Percentiles rank a stretch among this genome's conserved stretches.
These are phyloP conservation scores for Rhizopogon rudus DNA, from an alignment of 768 basidiomycete genomes.

Conservation along the genomic window DNA sequence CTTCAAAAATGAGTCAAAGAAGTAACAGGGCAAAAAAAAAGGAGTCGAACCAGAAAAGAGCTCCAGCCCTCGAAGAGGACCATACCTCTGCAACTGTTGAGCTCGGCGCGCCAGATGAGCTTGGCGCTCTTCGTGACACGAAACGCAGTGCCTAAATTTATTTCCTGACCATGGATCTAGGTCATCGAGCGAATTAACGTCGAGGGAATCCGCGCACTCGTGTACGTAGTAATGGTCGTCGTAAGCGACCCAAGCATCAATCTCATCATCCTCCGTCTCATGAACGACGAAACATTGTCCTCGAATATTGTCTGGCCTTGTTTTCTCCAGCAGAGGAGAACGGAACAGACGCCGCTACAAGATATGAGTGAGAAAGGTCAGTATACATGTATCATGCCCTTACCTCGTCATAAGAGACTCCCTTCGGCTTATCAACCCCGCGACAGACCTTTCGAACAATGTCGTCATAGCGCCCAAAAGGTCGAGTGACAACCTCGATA, in stretches of 20 bases:
- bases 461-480: constrained; percentile 45
- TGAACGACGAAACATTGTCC: constrained; percentile 51
- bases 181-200: constrained; percentile 15
- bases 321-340: constrained; percentile 23
- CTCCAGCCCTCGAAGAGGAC: constrained; percentile 55
- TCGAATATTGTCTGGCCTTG: constrained; percentile 37
- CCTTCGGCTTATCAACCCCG: constrained; percentile 7
- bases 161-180: constrained; percentile 20
- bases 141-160: constrained; percentile 32
- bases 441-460: constrained; percentile 20
- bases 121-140: constrained; percentile 34
- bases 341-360: constrained; percentile 36
- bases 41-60: constrained; percentile 56
- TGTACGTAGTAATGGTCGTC: constrained; percentile 59
- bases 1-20: constrained; percentile 27
- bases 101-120: constrained; percentile 23
- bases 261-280: constrained; percentile 24
- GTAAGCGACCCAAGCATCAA: constrained; percentile 38
- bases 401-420: constrained; percentile 40
- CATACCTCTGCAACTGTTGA: constrained; percentile 30
- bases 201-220: constrained; percentile 19
- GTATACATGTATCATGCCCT: constrained; percentile 3
- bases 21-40: neutral
- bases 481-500: constrained; percentile 31
- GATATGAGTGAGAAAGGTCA: constrained; percentile 6